phyloP scores from a whole-genome alignment of 1,284 basidiomycete species.

The Fomitopsis pinicola region DNA sequence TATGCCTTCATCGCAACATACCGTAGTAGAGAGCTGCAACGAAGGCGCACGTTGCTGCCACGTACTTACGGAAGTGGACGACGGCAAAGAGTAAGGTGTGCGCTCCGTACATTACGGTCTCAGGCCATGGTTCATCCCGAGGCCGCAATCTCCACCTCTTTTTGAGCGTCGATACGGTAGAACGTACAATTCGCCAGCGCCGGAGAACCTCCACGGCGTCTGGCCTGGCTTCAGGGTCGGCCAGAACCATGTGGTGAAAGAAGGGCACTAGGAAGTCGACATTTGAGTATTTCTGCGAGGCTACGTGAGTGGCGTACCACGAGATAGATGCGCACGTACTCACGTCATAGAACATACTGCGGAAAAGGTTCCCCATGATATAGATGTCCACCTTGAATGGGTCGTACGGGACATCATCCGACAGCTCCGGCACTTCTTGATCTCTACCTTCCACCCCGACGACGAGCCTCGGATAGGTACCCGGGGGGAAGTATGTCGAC shows the following conservation, averaged over 20 bases:
- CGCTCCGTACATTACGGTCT: background rate
- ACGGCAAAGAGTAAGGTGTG: background rate
- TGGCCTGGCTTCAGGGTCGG: conserved; percentile 16
- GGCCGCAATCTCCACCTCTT: background rate
- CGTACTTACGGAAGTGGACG: too few species aligned
- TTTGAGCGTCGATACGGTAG: background rate
- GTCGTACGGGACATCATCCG: conserved; percentile 21
- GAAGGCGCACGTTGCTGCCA: too few species aligned
- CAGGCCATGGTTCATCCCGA: background rate
- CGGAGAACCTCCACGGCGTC: conserved; percentile 6
- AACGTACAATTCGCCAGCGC: background rate
- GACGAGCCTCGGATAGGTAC: conserved; percentile 6
- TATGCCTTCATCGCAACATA: too few species aligned
- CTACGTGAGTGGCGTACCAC: too few species aligned
- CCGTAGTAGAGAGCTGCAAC: too few species aligned
- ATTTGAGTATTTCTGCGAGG: conserved; percentile 17
- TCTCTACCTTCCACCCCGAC: conserved; percentile 17
- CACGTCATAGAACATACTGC: background rate
- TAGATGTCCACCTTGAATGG: conserved; percentile 28
- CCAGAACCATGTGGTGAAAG: conserved; percentile 14
- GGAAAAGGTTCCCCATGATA: conserved; percentile 19
- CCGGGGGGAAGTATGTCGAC: conserved; percentile 11
- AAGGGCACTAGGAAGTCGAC: conserved; percentile 19
- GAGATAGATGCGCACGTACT: background rate
- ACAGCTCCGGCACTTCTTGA: conserved; percentile 24